Conservation (phyloP, 768 basidiomycete genomes). For the Hydnomerulius pinastri region DNA sequence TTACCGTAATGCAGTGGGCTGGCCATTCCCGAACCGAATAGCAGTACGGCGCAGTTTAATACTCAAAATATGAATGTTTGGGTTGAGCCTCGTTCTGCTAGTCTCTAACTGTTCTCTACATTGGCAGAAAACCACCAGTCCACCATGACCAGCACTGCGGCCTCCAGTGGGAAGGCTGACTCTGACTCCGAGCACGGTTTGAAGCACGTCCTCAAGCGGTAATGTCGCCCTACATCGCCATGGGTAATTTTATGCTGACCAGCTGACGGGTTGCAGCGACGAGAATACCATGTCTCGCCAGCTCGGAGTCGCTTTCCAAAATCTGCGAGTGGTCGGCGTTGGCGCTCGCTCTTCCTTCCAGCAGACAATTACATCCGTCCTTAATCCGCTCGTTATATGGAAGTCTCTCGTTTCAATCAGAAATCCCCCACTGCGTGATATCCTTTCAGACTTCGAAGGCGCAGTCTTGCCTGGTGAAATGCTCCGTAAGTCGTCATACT, state of each 20-base stretch:
- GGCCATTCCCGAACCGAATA: too few species aligned
- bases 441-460: constrained; percentile 62
- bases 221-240: too few species aligned
- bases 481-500: constrained; percentile 64
- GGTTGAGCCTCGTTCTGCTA: too few species aligned
- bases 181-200: constrained; percentile 19
- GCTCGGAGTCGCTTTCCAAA: constrained; percentile 49
- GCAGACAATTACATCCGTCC: constrained; percentile 51
- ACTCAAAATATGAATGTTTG: too few species aligned
- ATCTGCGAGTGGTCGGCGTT: constrained; percentile 50
- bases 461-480: constrained; percentile 68
- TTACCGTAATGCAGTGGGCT: too few species aligned
- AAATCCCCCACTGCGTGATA: constrained; percentile 63
- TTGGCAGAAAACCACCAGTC: too few species aligned
- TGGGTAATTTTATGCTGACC: too few species aligned
- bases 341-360: constrained; percentile 46
- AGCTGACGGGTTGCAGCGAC: constrained; percentile 6
- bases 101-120: too few species aligned
- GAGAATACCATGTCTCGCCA: constrained; percentile 38
- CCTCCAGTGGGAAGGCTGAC: too few species aligned
- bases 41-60: too few species aligned
- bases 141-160: too few species aligned
- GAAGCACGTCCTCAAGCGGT: constrained; percentile 12
- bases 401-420: constrained; percentile 42
- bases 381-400: constrained; percentile 45